Evolutionary conservation across 345 rosid species (phyloP), one percentile per base, ranked within the genome.

Genomic region (Eutrema japonicum): DNA sequence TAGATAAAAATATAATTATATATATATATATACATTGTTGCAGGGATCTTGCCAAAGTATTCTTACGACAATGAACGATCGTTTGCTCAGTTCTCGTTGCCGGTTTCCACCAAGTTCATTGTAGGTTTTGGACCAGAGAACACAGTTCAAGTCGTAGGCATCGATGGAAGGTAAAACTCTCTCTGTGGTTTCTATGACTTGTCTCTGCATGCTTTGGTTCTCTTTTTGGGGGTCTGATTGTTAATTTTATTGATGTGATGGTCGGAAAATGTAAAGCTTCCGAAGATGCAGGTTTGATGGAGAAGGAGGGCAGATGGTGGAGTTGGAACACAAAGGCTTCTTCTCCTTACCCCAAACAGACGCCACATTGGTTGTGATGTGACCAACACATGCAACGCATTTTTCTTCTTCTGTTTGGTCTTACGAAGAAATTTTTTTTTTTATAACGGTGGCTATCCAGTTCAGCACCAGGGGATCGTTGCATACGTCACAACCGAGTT

Each of bases 281-380:
- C 82, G 89, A 71, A 80, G 91, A 57, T 92, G 94, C 64, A 80
- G 82, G 72, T 92, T 90, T 73, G 96, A 96, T 2, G 86, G 32
- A 66, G 79, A 70, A 51, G 99, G 98, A 27, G 96, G 97, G 66
- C 88, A 92, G 80, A 95, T 95, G 97, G 83, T 82, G 3, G 93
- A 87, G 77, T 73, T 90, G 53, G 96, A 95, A 74, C 81, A 80
- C 72, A 92, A 81, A 79, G 72, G 80, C 79, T 83, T 94, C 72
- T 78, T 69, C 11, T 61, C 75, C 55, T 66, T 66, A 66, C 46
- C 42, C 32, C 2, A 73, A 61, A 29, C 43, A 3, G 71, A 18
- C 0, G 52, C 38, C 29, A 57, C 59, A 30, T 4, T 40, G 29
- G 50, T 56, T 66, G 50, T 5, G 14, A 48, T 30, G 35, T 66